Conservation (phyloP, 192 early-diverging fungal genomes). For the Linnemannia exigua region DNA sequence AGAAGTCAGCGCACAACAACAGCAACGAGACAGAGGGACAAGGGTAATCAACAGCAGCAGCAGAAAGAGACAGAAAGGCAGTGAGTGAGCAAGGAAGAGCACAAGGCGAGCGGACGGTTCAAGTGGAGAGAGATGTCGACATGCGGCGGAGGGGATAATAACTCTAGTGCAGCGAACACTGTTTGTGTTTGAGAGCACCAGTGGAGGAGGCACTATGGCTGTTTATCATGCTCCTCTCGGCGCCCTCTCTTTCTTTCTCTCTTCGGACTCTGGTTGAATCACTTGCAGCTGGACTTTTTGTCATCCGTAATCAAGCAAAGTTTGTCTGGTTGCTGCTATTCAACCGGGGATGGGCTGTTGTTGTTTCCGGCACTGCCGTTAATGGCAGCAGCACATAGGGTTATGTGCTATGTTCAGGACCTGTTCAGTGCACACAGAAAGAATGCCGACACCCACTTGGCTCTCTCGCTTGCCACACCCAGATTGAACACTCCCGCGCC, state of each 20-base stretch:
- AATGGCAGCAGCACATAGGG: too few species aligned
- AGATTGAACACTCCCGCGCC: too few species aligned
- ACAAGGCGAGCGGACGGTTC: neutral
- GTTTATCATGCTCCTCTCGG: neutral
- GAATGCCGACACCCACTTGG: too few species aligned
- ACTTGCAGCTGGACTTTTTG: neutral
- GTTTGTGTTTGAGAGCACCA: conserved; percentile 1
- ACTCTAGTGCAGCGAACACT: too few species aligned
- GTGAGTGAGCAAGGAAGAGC: neutral
- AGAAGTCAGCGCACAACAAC: neutral
- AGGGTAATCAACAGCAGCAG: neutral
- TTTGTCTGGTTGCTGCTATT: neutral
- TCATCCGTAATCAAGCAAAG: conserved; percentile 1
- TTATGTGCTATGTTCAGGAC: too few species aligned
- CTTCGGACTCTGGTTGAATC: neutral
- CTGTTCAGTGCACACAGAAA: neutral
- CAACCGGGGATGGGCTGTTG: neutral
- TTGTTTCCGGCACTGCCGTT: too few species aligned
- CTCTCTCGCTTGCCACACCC: too few species aligned
- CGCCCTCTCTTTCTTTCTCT: neutral
- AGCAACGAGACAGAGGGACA: neutral
- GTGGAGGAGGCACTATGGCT: too few species aligned
- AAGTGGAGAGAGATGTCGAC: too few species aligned
- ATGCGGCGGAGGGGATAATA: neutral
- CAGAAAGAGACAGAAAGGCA: neutral